A percentile compares a stretch with the other conserved stretches of the same genome.
These are phyloP conservation scores for Tetrahymena borealis DNA, from an alignment of 73 alveolate species.

Conservation along the genomic window DNA sequence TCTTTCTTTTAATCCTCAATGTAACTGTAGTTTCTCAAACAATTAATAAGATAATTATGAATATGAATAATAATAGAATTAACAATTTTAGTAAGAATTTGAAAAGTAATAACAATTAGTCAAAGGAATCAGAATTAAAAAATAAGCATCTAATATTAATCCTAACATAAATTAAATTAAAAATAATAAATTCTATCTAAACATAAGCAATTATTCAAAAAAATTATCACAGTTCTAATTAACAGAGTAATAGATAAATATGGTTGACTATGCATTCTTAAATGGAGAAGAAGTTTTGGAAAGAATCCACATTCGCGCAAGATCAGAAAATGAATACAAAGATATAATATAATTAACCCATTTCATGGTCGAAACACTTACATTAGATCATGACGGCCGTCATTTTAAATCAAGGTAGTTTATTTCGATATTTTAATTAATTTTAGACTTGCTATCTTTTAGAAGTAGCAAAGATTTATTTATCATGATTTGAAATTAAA, in stretches of 20 bases:
- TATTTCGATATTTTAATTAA: no score
- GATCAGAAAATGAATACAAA: not conserved
- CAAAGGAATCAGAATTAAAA: no score
- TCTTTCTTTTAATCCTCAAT: no score
- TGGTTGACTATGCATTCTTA: not conserved
- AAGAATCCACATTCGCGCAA: not conserved
- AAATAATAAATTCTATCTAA: no score
- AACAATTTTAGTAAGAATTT: no score
- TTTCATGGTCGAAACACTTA: not conserved
- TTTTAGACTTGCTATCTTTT: not conserved
- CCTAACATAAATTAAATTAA: no score
- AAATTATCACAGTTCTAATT: not conserved
- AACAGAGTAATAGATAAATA: not conserved
- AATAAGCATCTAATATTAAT: no score
- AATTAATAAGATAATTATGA: no score
- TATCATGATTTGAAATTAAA: not conserved
- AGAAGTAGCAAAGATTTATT: not conserved
- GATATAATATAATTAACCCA: not conserved
- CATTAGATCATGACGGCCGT: not conserved
- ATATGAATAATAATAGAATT: no score
- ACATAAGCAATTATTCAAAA: no score
- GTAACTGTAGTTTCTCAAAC: no score
- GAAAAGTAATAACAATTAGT: no score
- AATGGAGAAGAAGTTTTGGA: not conserved
- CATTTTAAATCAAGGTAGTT: not conserved